These are phyloP conservation scores for Eucalyptus curtisii DNA, from an alignment of 345 rosid genomes.

Conservation along the genomic window DNA sequence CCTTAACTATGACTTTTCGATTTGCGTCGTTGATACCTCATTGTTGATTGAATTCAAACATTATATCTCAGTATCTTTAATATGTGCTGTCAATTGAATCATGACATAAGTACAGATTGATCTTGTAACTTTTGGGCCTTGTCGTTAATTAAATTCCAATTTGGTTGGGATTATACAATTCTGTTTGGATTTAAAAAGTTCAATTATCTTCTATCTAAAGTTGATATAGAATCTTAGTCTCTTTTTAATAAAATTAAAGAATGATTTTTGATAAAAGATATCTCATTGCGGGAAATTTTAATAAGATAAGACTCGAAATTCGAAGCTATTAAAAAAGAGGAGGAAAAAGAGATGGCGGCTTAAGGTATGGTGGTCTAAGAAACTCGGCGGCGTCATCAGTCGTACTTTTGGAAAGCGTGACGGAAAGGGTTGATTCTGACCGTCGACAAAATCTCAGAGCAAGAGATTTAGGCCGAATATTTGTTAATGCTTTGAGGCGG, in stretches of 20 bases:
- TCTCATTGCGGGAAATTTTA: fast-evolving
- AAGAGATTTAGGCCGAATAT: not conserved
- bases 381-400: not conserved
- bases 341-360: not conserved
- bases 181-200: not conserved
- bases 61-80: not conserved
- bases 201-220: too few species aligned
- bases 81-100: too few species aligned
- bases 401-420: not conserved
- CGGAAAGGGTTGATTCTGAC: not conserved
- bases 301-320: not conserved
- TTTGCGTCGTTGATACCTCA: not conserved
- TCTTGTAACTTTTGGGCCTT: not conserved
- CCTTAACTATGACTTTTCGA: not conserved
- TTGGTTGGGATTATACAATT: too few species aligned
- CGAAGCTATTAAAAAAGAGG: not conserved
- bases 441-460: not conserved
- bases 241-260: too few species aligned
- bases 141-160: fast-evolving
- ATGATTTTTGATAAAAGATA: not conserved
- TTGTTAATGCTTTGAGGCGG: not conserved
- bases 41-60: not conserved
- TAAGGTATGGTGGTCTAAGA: not conserved
- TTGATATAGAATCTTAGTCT: too few species aligned
- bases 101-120: fast-evolving